These are phyloP conservation scores for Cadophora gregata DNA, from an alignment of 2,329 filamentous ascomycete genomes.

Conservation along the genomic window DNA sequence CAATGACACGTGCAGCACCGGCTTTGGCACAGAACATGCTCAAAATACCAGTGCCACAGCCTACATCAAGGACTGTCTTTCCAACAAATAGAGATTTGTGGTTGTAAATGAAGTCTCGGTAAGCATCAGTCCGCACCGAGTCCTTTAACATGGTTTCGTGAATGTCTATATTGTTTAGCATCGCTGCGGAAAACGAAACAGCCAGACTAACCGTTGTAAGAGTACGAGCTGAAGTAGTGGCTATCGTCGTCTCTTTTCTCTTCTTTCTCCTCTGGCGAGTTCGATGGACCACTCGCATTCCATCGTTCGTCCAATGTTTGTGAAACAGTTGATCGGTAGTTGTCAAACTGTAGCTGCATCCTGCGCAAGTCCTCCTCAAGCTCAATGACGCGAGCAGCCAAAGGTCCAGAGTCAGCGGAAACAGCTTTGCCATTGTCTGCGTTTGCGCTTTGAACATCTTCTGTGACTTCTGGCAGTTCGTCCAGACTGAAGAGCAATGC, in stretches of 20 bases:
- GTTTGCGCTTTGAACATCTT: conserved; percentile 43
- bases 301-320: conserved; percentile 49
- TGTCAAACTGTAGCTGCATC: conserved; percentile 49
- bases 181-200: not conserved
- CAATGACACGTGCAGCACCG: conserved; percentile 84
- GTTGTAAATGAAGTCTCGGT: conserved; percentile 92
- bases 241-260: conserved; percentile 58
- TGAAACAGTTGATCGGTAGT: conserved; percentile 49
- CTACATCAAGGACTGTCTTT: conserved; percentile 89
- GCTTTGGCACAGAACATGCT: conserved; percentile 95
- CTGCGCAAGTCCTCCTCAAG: conserved; percentile 48
- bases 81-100: conserved; percentile 87
- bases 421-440: conserved; percentile 40
- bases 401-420: conserved; percentile 33
- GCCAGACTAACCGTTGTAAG: conserved; percentile 62
- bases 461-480: conserved; percentile 64
- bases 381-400: conserved; percentile 45
- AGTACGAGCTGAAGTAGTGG: conserved; percentile 69
- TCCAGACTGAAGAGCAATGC: conserved; percentile 87
- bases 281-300: conserved; percentile 49
- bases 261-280: conserved; percentile 51
- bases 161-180: conserved; percentile 65
- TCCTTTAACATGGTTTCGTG: conserved; percentile 98
- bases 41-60: conserved; percentile 85
- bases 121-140: conserved; percentile 83